These are phyloP conservation scores for Paracoccidioides lutzii DNA, from an alignment of 2,329 filamentous ascomycete species.

Conservation along the genomic window DNA sequence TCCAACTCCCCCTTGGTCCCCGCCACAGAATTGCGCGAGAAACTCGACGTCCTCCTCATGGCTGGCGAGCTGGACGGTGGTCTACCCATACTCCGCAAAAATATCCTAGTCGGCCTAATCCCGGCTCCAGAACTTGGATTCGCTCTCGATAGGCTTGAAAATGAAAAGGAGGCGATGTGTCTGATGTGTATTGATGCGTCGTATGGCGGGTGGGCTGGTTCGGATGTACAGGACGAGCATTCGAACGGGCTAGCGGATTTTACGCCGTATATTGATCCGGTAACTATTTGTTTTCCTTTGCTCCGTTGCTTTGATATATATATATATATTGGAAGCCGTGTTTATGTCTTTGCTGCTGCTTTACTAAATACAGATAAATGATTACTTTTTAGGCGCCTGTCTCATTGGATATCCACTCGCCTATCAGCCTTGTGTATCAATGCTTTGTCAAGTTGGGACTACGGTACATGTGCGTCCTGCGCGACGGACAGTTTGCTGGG, in stretches of 20 bases:
- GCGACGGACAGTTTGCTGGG: constrained; percentile 73
- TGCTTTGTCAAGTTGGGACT: constrained; percentile 90
- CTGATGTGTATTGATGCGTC: constrained; percentile 61
- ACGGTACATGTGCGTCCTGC: constrained; percentile 79
- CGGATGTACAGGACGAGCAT: constrained; percentile 44
- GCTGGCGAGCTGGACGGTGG: constrained; percentile 87
- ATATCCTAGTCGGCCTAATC: constrained; percentile 75
- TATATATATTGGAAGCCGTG: background rate
- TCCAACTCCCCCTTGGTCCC: constrained; percentile 67
- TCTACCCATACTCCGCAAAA: constrained; percentile 69
- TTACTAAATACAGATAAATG: constrained; percentile 5
- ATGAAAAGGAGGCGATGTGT: constrained; percentile 60
- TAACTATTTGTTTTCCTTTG: constrained; percentile 28
- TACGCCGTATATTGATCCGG: constrained; percentile 79
- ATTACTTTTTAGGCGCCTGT: constrained; percentile 53
- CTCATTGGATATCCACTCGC: constrained; percentile 72
- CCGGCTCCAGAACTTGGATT: constrained; percentile 89
- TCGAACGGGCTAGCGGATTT: constrained; percentile 64
- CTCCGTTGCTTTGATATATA: background rate
- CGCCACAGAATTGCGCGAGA: constrained; percentile 61
- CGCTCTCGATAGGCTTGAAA: constrained; percentile 68
- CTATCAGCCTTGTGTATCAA: constrained; percentile 92
- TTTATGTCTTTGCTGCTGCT: background rate
- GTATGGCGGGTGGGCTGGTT: constrained; percentile 31
- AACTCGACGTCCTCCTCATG: constrained; percentile 68